phyloP scores from a whole-genome alignment of 2,329 filamentous ascomycete genomes.

The Cyphellophora attinorum region DNA sequence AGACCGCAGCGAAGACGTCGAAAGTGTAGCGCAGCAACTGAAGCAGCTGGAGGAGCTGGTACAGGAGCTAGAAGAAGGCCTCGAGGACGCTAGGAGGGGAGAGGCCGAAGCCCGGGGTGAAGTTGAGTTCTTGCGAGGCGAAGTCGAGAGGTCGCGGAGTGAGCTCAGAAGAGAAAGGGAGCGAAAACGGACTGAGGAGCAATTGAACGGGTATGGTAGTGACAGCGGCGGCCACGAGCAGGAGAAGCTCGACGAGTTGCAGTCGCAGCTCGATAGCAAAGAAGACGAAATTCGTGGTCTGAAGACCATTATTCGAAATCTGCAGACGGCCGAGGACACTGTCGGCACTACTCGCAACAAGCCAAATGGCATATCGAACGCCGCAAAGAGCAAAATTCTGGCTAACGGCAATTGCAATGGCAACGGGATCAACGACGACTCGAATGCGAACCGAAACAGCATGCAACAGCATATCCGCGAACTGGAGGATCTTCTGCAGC shows the following conservation, averaged over 20 bases:
- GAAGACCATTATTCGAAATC: slow-evolving; percentile 94
- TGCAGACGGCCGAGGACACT: slow-evolving; percentile 61
- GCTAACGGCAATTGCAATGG: slow-evolving; percentile 11
- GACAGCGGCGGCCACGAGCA: slow-evolving; percentile 11
- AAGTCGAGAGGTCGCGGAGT: slow-evolving; percentile 82
- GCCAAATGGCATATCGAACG: slow-evolving; percentile 14
- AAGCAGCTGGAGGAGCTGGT: slow-evolving; percentile 95
- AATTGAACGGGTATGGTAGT: slow-evolving; percentile 21
- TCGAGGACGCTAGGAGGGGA: slow-evolving; percentile 87
- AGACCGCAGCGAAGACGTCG: slow-evolving; percentile 71
- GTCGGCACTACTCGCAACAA: slow-evolving; percentile 22
- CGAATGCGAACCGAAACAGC: slow-evolving; percentile 52
- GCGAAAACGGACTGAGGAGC: slow-evolving; percentile 51
- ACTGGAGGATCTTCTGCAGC: slow-evolving; percentile 61
- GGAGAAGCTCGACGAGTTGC: slow-evolving; percentile 16
- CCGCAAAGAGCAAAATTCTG: slow-evolving; percentile 10
- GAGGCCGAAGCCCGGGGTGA: slow-evolving; percentile 94
- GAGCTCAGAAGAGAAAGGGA: slow-evolving; percentile 84
- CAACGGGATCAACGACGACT: slow-evolving; percentile 25
- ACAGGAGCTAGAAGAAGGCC: slow-evolving; percentile 88
- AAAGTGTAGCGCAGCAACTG: slow-evolving; percentile 79
- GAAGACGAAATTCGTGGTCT: slow-evolving; percentile 95
- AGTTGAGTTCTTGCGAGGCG: slow-evolving; percentile 87
- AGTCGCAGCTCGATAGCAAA: slow-evolving; percentile 63
- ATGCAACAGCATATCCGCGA: slow-evolving; percentile 74